Evolutionary conservation across 2,329 filamentous ascomycete genomes (phyloP).

Genomic region (Colletotrichum sp.): DNA sequence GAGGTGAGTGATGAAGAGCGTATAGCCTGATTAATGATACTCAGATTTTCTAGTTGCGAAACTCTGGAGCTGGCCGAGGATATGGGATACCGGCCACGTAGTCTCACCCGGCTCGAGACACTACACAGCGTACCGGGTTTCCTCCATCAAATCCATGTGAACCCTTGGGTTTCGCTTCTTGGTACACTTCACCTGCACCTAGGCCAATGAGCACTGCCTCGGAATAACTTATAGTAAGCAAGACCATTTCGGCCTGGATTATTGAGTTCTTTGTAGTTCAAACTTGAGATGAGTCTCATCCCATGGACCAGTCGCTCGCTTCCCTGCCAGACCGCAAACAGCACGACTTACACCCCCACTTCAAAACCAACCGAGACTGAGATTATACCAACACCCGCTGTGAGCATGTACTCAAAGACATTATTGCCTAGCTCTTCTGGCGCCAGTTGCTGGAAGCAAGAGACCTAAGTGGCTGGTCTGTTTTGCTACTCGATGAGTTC

Average conservation of each 20-base stretch:
- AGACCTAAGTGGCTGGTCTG: background rate
- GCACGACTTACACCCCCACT: background rate
- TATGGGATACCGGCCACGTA: background rate
- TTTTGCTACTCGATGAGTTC: background rate
- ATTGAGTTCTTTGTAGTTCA: background rate
- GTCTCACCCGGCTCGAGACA: background rate
- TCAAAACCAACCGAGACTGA: background rate
- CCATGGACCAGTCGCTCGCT: fast-evolving
- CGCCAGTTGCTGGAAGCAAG: slow-evolving; percentile 7
- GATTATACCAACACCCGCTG: fast-evolving
- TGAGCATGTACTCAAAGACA: background rate
- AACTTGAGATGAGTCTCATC: background rate
- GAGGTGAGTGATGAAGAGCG: background rate
- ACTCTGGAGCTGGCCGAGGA: background rate
- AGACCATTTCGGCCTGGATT: fast-evolving
- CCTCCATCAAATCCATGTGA: fast-evolving
- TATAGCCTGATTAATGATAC: background rate
- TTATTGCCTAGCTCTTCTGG: background rate
- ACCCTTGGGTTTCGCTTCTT: background rate
- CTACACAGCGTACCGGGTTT: fast-evolving
- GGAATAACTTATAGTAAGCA: fast-evolving
- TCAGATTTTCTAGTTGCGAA: background rate
- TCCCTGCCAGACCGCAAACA: background rate
- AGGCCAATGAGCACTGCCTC: background rate
- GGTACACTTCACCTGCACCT: background rate